Evolutionary conservation across 2,329 filamentous ascomycete genomes (phyloP), one percentile per base, ranked within the genome.

Genomic region (Penicillium sp.): DNA sequence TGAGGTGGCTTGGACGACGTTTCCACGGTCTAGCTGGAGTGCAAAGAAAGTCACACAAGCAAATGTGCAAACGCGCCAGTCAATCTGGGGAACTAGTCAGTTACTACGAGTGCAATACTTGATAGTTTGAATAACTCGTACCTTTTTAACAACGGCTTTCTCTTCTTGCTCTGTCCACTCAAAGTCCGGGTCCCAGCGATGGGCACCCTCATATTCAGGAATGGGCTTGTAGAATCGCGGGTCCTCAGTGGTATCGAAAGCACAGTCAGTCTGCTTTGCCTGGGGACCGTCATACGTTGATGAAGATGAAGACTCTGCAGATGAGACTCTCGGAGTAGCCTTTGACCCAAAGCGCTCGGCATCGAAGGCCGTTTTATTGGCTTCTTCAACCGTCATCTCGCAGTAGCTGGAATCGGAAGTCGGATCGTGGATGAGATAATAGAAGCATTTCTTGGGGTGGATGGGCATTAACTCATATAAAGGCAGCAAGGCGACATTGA

Each of bases 21-120:
- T 88, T 50, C 84, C 84, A 46, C 86, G 77, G 66, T 87, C 85
- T 8, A 88, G 73, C 65, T 88, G 84, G 5, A 88, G 75, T 0
- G 82, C 83, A 55, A 87, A 86, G 71, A 88, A 87, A 70, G 85
- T 85, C 32, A 85, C 59, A 56, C 82, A 85, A 53, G 70, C 70
- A 61, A 72, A 80, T 13, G 74, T 72, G 56, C 73, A 76, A 18
- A 79, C 66, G 5, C 72, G 69, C 57, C 67, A 65, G 53, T 79
- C 77, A 51, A 79, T 74, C 75, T 76, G 37, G 16, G 13, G 29
- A 32, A 31, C 9, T 0, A 5, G 13, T 55, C 8, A 57, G 18
- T 20, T 3, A n/a, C 18, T 18, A 13, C 20, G 9, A n/a, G 14
- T 1, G 1, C 5, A n/a, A 24, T 24, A 24, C 4, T n/a, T 8